Evolutionary conservation across 108 stramenopile species (phyloP).

Genomic region (Nannochloropsis salina): DNA sequence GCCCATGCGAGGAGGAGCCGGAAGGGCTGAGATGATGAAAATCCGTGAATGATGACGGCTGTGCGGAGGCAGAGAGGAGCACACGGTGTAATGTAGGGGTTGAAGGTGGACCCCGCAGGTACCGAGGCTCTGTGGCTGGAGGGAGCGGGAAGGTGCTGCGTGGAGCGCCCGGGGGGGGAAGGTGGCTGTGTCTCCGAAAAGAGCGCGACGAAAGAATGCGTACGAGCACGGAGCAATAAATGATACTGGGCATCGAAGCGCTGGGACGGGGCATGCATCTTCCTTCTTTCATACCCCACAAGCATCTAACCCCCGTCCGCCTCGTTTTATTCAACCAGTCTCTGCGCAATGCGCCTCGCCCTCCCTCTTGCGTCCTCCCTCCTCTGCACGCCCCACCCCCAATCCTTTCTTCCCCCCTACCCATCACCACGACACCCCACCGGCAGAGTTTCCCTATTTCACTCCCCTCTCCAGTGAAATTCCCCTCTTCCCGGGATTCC

Average conservation of each 20-base stretch:
- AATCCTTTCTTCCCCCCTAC: neutral
- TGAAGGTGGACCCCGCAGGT: conserved; percentile 44
- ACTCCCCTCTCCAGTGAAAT: conserved; percentile 22
- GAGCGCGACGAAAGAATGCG: neutral
- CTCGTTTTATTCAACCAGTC: neutral
- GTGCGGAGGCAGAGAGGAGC: neutral
- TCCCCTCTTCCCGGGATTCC: neutral
- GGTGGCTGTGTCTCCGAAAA: neutral
- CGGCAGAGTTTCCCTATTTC: neutral
- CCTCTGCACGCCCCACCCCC: neutral
- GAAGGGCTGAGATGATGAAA: neutral
- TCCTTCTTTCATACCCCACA: neutral
- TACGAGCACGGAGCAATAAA: neutral
- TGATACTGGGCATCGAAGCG: neutral
- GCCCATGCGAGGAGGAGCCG: neutral
- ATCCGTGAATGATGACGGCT: neutral
- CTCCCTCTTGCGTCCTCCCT: neutral
- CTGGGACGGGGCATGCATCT: neutral
- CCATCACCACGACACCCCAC: neutral
- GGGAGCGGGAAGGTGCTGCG: neutral
- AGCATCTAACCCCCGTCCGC: neutral
- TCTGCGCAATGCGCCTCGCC: neutral
- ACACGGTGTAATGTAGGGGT: neutral
- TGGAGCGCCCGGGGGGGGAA: neutral
- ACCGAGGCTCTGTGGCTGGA: neutral